These are phyloP conservation scores for Metarhizium sp. DNA, from an alignment of 2,329 filamentous ascomycete genomes.

Conservation along the genomic window DNA sequence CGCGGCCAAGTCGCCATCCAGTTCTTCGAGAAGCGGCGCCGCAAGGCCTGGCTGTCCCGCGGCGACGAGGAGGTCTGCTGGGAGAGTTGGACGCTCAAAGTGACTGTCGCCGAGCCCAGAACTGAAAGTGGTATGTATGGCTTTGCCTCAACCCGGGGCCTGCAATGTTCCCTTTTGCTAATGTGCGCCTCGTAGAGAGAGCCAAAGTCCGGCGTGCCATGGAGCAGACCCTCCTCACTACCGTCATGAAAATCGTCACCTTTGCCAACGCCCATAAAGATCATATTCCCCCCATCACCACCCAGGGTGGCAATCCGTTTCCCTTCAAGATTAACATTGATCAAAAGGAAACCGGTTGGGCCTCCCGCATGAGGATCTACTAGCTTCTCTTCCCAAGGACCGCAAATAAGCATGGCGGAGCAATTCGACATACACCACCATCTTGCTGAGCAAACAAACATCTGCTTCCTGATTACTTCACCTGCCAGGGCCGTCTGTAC, in stretches of 20 bases:
- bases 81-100: slow-evolving; percentile 91
- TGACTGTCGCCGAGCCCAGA: slow-evolving; percentile 82
- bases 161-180: not conserved
- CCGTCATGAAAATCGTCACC: slow-evolving; percentile 81
- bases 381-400: slow-evolving; percentile 20
- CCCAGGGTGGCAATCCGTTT: slow-evolving; percentile 87
- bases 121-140: slow-evolving; percentile 68
- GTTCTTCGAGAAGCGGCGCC: slow-evolving; percentile 88
- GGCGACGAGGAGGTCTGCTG: slow-evolving; percentile 92
- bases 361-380: slow-evolving; percentile 69
- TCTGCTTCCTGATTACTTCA: not conserved
- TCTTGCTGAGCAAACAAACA: not conserved
- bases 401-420: not conserved
- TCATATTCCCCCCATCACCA: slow-evolving; percentile 95
- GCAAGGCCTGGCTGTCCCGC: slow-evolving; percentile 69
- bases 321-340: slow-evolving; percentile 90
- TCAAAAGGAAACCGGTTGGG: slow-evolving; percentile 68
- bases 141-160: slow-evolving; percentile 2
- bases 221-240: slow-evolving; percentile 79
- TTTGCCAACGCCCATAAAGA: slow-evolving; percentile 85
- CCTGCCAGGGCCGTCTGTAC: not conserved
- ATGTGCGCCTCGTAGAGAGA: slow-evolving; percentile 49
- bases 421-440: not conserved
- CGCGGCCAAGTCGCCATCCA: slow-evolving; percentile 71
- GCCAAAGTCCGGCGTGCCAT: slow-evolving; percentile 84